Evolutionary conservation across 2,329 filamentous ascomycete species (phyloP), one percentile per base, ranked within the genome.

Genomic region (Ceratocystis harringtonii): DNA sequence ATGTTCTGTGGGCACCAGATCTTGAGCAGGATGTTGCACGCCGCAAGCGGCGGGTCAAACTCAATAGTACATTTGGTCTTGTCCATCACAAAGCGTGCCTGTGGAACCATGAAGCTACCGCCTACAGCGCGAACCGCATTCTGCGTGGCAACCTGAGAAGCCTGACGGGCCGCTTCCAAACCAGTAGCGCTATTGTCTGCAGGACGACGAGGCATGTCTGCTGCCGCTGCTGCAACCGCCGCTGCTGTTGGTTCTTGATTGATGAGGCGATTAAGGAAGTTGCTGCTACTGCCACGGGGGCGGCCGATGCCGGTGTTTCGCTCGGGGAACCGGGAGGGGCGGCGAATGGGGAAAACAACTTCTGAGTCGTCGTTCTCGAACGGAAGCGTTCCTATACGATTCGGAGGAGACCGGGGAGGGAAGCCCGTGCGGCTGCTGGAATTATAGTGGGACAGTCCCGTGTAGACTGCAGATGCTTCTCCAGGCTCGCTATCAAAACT

Each of bases 1-100:
- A 86, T 84, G 30, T 84, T 81, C 67, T 84, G 83, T 1, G 88
- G 88, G 70, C 86, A 91, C 89, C 90, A 96, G 73, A 96, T 84
- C 78, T 96, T 96, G 69, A 97, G 78, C 52, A 96, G 76, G 63
- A 97, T 87, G 73, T 88, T 95, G 66, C 89, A 83, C 4, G 89
- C 89, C 10, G 89, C 90, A 67, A 94, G 82, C 0, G 88, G 87
- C 66, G 90, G 88, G 70, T 92, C 84, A 70, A 97, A 96, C 67
- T 84, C 86, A 70, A 97, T 88, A 15, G 87, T 91, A 70, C 94
- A 92, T 74, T 87, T 90, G 76, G 84, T 90, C 77, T 85, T 84
- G 71, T 88, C 86, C 65, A 96, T 95, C 72, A 86, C 88, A 75
- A 97, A 96, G 32, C 84, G 83, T 1, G 90, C 90, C 73, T 90